Conservation (phyloP, 192 early-diverging fungal species). For the Rhizophagus sp. region DNA sequence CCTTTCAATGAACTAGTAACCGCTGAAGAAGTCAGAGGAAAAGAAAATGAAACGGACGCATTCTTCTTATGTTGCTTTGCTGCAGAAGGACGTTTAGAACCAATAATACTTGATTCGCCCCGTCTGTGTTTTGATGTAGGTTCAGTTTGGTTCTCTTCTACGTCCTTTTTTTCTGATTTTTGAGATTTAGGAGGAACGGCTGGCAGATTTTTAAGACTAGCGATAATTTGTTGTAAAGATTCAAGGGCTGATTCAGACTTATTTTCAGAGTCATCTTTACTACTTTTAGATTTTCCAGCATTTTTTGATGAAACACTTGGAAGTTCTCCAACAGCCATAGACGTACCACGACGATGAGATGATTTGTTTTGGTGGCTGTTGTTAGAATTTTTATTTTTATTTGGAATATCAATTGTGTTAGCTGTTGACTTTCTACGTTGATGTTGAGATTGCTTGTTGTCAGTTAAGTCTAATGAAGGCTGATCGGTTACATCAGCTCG, state of each 20-base stretch:
- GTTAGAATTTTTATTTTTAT: conserved; percentile 30
- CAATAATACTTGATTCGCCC: conserved; percentile 4
- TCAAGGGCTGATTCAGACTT: conserved; percentile 40
- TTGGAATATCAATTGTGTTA: background rate
- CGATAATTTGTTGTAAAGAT: conserved; percentile 57
- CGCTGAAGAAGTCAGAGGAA: conserved; percentile 20
- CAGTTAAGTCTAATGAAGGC: background rate
- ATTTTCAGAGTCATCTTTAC: conserved; percentile 36
- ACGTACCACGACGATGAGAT: conserved; percentile 29
- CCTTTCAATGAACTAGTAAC: conserved; percentile 22
- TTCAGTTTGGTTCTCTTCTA: background rate
- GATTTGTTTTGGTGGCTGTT: conserved; percentile 11
- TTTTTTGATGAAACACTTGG: conserved; percentile 5
- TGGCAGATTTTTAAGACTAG: conserved; percentile 51
- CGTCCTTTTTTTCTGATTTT: conserved; percentile 15
- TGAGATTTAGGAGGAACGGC: conserved; percentile 36
- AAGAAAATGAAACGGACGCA: conserved; percentile 36
- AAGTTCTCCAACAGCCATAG: conserved; percentile 25
- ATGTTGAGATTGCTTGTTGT: conserved; percentile 21
- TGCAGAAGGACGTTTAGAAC: conserved; percentile 14
- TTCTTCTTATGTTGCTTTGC: conserved; percentile 27
- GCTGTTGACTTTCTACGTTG: conserved; percentile 30
- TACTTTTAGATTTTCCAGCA: conserved; percentile 20
- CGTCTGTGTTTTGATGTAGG: conserved; percentile 26
- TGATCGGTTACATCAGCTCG: conserved; percentile 6